These are phyloP conservation scores for Komagataella ulmi DNA, from an alignment of 805 yeast species.

Conservation along the genomic window DNA sequence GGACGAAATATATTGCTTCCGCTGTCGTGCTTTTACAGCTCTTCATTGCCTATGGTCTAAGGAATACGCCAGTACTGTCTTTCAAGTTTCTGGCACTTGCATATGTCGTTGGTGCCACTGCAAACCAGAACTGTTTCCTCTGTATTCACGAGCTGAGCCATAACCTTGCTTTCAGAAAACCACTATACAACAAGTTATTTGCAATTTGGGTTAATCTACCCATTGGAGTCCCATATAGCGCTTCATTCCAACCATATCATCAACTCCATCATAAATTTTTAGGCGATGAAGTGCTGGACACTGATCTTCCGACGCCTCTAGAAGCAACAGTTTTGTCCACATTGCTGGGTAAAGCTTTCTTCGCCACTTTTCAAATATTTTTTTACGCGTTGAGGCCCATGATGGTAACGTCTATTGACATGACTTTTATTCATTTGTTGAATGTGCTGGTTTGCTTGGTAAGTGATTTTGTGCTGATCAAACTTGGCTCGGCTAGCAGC, in stretches of 20 bases:
- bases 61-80: constrained; percentile 37
- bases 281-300: constrained; percentile 75
- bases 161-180: constrained; percentile 70
- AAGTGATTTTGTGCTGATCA: constrained; percentile 46
- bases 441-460: constrained; percentile 49
- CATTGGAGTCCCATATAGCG: constrained; percentile 82
- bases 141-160: constrained; percentile 86
- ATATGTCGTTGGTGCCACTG: constrained; percentile 75
- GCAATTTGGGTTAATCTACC: constrained; percentile 73
- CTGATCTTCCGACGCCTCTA: constrained; percentile 73
- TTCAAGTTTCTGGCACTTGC: constrained; percentile 49
- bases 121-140: constrained; percentile 70
- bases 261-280: constrained; percentile 82
- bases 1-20: constrained; percentile 63
- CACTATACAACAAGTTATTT: constrained; percentile 64
- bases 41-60: constrained; percentile 43
- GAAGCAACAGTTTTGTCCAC: constrained; percentile 69
- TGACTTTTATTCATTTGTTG: constrained; percentile 62
- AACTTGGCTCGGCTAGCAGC: constrained; percentile 50
- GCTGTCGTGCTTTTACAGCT: constrained; percentile 62
- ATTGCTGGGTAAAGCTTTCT: constrained; percentile 78
- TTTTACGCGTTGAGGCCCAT: constrained; percentile 87
- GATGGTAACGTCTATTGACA: constrained; percentile 63
- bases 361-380: constrained; percentile 79
- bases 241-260: constrained; percentile 83